Base-by-base conservation (phyloP, 768 basidiomycete genomes). In the Lentinula raphanica region DNA sequence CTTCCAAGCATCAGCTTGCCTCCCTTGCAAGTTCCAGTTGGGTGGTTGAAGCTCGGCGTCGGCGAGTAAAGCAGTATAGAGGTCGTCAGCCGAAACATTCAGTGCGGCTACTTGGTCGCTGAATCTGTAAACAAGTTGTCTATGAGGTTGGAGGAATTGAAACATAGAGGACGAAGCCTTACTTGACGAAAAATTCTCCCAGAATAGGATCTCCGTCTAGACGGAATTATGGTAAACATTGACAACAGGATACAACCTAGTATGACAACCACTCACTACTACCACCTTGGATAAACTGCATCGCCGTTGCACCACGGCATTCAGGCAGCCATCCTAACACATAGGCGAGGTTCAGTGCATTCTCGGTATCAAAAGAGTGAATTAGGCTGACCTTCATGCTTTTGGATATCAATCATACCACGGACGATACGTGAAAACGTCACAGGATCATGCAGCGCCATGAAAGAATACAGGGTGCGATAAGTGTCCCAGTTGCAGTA, bases 401-500 rank as follows among this genome's bases (percentile, higher is more conserved):
- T 77, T 63, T 86, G 84, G 32, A 87, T 85, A 64, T 87, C 79
- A 57, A 87, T 79, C 82, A 86, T 82, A 0, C 81, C 85, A 1
- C 85, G 73, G 1, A 87, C 84, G 48, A 86, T 84, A 19, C 73
- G 73, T 1, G 85, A 74, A 62, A 85, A 86, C 5, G 75, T 81
- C 31, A 71, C 72, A 0, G 84, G 84, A 60, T 86, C 85, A 48
- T 87, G 85, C 3, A 87, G 72, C 0, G 84, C 81, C 79, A 85
- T 81, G 35, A 86, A 71, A 0, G 85, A 80, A 63, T 78, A 87
- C 9, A 87, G 69, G 0, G 83, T 84, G 12, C 85, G 75, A 64
- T 80, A 86, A 0, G 84, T 86, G 59, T 87, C 85, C 85, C 84
- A 85, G 57, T 87, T 86, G 70, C 85, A 87, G 60, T 87, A 87